These are phyloP conservation scores for Ophiostoma populinum DNA, from an alignment of 2,329 filamentous ascomycete species.

Conservation along the genomic window DNA sequence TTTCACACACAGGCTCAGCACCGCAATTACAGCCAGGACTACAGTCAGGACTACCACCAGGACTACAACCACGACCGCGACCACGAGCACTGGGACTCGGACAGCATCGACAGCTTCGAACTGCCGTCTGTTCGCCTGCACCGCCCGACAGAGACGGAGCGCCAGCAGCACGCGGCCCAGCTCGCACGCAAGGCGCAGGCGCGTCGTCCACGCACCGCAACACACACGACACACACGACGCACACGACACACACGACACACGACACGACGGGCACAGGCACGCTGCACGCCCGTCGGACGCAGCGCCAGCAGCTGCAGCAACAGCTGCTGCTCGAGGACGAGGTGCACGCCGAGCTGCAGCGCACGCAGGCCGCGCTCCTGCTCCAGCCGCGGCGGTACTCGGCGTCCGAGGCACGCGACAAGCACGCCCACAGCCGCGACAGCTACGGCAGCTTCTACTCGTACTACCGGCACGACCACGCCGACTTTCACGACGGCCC, in stretches of 20 bases:
- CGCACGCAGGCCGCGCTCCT: too few species aligned
- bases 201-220: not conserved
- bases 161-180: not conserved
- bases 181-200: not conserved
- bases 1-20: not conserved
- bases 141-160: not conserved
- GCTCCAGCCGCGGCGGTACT: not conserved
- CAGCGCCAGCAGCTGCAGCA: too few species aligned
- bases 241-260: too few species aligned
- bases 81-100: conserved; percentile 5
- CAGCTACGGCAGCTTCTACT: conserved; percentile 4
- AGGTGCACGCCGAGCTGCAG: too few species aligned
- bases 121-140: conserved; percentile 8
- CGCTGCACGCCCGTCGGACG: too few species aligned
- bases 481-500: conserved; percentile 1
- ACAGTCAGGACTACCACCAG: not conserved
- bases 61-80: not conserved
- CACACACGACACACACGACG: not conserved
- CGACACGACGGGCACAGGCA: too few species aligned
- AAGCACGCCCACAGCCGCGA: not conserved
- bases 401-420: not conserved
- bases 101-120: conserved; percentile 12
- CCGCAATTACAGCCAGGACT: not conserved
- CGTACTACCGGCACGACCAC: conserved; percentile 7
- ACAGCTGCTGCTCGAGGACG: too few species aligned